Evolutionary conservation across 768 basidiomycete genomes (phyloP).

Genomic region (Pulveroboletus sp.): DNA sequence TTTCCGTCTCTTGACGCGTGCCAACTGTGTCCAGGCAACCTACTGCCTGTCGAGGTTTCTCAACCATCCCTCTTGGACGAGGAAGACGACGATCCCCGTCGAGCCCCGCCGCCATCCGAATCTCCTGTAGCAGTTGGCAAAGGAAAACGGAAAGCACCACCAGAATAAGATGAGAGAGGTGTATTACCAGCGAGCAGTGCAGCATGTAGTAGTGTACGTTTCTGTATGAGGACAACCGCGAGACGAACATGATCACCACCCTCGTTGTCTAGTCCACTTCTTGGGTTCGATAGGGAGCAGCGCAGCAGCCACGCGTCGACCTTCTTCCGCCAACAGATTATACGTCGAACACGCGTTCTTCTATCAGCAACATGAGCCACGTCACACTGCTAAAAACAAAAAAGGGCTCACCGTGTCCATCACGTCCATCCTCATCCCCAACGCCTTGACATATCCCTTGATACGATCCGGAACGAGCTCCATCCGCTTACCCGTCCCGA

Average conservation of each 20-base stretch:
- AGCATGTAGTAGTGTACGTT: conserved; percentile 16
- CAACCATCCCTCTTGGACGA: conserved; percentile 61
- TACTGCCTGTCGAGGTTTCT: conserved; percentile 57
- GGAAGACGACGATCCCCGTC: conserved; percentile 47
- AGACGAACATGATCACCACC: not conserved
- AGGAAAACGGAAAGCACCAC: conserved; percentile 62
- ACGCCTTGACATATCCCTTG: conserved; percentile 60
- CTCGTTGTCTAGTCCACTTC: conserved; percentile 43
- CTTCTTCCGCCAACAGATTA: conserved; percentile 91
- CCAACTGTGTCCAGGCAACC: conserved; percentile 42
- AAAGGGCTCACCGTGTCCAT: conserved; percentile 68
- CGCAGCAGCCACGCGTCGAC: conserved; percentile 87
- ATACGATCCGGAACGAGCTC: conserved; percentile 68
- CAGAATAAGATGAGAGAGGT: conserved; percentile 19
- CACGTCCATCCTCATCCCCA: conserved; percentile 87
- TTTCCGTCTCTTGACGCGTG: not conserved
- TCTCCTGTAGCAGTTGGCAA: conserved; percentile 32
- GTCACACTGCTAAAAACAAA: not conserved
- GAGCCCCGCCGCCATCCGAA: conserved; percentile 30
- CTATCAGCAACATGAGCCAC: conserved; percentile 34
- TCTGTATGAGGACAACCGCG: not conserved
- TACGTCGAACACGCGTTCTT: conserved; percentile 95
- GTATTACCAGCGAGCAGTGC: conserved; percentile 10
- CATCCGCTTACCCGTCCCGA: conserved; percentile 81
- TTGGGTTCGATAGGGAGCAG: conserved; percentile 65